Evolutionary conservation across 2,329 filamentous ascomycete species (phyloP).

Genomic region (Sporothrix brasiliensis): DNA sequence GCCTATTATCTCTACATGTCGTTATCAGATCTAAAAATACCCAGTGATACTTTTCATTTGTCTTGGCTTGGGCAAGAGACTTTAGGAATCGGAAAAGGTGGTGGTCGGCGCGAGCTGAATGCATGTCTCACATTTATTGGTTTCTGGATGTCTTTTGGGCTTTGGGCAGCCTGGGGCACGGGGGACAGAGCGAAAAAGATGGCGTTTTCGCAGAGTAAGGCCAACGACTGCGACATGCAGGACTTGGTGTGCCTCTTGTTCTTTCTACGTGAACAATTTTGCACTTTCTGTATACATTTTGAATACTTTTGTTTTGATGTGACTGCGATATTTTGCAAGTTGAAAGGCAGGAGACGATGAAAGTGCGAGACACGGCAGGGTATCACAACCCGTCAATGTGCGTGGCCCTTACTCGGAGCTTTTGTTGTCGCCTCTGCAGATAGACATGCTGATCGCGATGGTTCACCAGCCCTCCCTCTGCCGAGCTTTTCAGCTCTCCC

Average conservation of each 20-base stretch:
- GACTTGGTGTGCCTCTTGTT: not conserved
- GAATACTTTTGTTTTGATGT: too few relatives aligned
- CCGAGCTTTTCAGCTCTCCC: not conserved
- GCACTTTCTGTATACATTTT: too few relatives aligned
- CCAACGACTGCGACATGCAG: not conserved
- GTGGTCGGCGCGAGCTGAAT: constrained; percentile 12
- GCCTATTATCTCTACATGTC: not conserved
- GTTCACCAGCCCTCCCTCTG: not conserved
- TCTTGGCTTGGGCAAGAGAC: not conserved
- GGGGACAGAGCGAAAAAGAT: not conserved
- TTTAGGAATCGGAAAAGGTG: not conserved
- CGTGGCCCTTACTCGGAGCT: constrained; percentile 2
- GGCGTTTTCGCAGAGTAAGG: not conserved
- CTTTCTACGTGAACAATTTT: too few relatives aligned
- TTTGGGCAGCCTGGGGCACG: not conserved
- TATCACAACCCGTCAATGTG: not conserved
- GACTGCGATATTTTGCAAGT: too few relatives aligned
- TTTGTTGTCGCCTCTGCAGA: not conserved
- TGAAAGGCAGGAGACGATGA: not conserved
- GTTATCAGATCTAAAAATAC: not conserved
- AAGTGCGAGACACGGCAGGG: not conserved
- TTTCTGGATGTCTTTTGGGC: not conserved
- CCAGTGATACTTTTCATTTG: not conserved
- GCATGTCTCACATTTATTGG: constrained; percentile 26
- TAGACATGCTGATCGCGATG: constrained; percentile 13